Conservation (phyloP, 768 basidiomycete genomes). For the Royoungia palumana region DNA sequence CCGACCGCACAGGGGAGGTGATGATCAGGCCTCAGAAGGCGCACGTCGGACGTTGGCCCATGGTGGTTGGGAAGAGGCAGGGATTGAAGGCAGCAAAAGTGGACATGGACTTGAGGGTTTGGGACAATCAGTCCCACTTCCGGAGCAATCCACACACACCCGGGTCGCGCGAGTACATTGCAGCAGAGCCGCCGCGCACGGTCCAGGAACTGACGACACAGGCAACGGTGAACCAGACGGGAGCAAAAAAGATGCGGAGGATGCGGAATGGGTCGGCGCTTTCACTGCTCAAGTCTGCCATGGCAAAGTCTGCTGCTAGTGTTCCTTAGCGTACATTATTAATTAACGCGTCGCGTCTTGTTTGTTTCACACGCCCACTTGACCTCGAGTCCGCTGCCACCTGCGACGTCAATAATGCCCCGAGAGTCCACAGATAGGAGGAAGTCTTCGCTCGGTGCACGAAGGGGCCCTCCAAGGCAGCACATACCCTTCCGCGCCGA, state of each 20-base stretch:
- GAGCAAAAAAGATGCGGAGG: conserved; percentile 1
- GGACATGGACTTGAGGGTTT: conserved; percentile 29
- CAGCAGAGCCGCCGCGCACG: conserved; percentile 25
- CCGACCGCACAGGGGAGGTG: conserved; percentile 25
- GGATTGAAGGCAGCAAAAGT: conserved; percentile 39
- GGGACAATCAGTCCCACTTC: conserved; percentile 28
- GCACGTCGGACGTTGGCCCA: conserved; percentile 38
- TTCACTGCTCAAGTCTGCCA: conserved; percentile 18
- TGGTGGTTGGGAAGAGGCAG: conserved; percentile 43
- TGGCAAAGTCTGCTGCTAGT: conserved; percentile 7
- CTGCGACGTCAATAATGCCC: conserved; percentile 22
- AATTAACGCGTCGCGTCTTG: conserved; percentile 24
- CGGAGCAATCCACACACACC: conserved; percentile 45
- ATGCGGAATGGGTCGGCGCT: conserved; percentile 3
- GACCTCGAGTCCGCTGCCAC: conserved; percentile 11
- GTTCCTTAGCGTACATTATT: conserved; percentile 21
- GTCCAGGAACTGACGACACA: conserved; percentile 20
- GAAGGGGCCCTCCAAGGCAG: conserved; percentile 58
- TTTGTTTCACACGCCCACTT: conserved; percentile 18
- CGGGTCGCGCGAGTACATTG: conserved; percentile 50
- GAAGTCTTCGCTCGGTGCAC: conserved; percentile 41
- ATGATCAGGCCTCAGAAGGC: conserved; percentile 29
- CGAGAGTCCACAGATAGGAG: conserved; percentile 24
- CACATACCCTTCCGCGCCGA: conserved; percentile 79
- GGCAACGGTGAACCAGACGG: conserved; percentile 4